These are phyloP conservation scores for Blastomyces emzantsi DNA, from an alignment of 2,329 filamentous ascomycete genomes.

Conservation along the genomic window DNA sequence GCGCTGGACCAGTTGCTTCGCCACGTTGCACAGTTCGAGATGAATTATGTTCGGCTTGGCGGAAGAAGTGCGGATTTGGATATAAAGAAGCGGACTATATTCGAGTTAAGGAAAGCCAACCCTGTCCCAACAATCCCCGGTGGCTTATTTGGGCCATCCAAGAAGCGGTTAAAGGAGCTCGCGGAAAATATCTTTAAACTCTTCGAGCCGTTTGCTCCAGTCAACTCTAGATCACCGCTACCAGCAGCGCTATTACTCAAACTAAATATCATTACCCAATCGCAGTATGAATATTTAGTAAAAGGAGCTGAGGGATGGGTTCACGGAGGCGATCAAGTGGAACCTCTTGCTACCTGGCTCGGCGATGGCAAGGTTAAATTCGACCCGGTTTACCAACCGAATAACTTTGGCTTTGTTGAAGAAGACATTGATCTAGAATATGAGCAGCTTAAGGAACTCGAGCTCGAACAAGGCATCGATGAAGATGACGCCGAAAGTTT, in stretches of 20 bases:
- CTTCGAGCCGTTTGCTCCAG: constrained; percentile 34
- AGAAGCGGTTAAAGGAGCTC: constrained; percentile 36
- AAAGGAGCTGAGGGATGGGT: constrained; percentile 40
- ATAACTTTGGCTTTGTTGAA: constrained; percentile 46
- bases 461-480: constrained; percentile 46
- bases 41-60: constrained; percentile 57
- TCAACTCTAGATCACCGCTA: constrained; percentile 38
- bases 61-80: constrained; percentile 57
- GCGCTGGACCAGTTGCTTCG: constrained; percentile 73
- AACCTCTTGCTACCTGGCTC: constrained; percentile 49
- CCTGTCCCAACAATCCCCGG: constrained; percentile 31
- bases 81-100: constrained; percentile 59
- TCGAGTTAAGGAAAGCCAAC: constrained; percentile 44
- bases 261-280: constrained; percentile 50
- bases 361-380: constrained; percentile 43
- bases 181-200: constrained; percentile 34
- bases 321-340: constrained; percentile 24
- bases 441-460: constrained; percentile 52
- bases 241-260: constrained; percentile 46
- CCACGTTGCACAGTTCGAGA: constrained; percentile 54
- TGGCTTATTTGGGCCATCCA: constrained; percentile 33
- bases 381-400: constrained; percentile 36
- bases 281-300: constrained; percentile 55
- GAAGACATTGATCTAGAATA: constrained; percentile 54
- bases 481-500: constrained; percentile 50